Evolutionary conservation across 106 monocot species (phyloP).

Genomic region (Platanthera zijinensis): DNA sequence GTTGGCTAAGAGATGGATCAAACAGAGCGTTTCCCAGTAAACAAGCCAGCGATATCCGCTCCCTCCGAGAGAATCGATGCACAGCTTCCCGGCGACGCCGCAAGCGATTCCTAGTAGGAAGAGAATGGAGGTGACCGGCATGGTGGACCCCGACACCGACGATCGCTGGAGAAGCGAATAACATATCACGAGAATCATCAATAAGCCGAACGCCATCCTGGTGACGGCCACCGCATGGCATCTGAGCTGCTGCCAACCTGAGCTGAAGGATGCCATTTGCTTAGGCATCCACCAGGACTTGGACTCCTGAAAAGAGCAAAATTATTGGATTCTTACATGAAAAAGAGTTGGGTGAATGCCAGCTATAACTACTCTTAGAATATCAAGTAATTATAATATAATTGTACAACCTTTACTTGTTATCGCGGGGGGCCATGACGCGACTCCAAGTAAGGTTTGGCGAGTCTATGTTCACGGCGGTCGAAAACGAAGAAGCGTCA

Average conservation of each 20-base stretch:
- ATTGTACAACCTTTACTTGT: too few species aligned
- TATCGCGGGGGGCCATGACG: too few species aligned
- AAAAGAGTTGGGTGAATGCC: too few species aligned
- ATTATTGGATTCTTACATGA: neutral
- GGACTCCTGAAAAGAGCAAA: conserved; percentile 33
- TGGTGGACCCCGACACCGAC: conserved; percentile 25
- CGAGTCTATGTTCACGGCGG: too few species aligned
- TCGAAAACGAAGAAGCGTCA: too few species aligned
- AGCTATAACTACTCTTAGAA: too few species aligned
- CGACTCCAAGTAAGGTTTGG: too few species aligned
- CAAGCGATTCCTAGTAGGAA: conserved; percentile 54
- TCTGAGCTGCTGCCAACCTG: conserved; percentile 44
- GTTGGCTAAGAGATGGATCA: conserved; percentile 68
- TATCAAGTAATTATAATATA: too few species aligned
- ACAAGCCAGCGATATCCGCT: conserved; percentile 73
- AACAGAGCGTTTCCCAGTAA: conserved; percentile 67
- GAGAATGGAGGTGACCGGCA: conserved; percentile 88
- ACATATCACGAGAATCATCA: conserved; percentile 65
- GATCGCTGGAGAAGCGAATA: conserved; percentile 65
- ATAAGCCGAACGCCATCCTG: conserved; percentile 58
- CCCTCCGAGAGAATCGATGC: conserved; percentile 81
- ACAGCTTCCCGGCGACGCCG: conserved; percentile 69
- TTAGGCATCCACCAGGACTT: conserved; percentile 92
- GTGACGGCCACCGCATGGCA: conserved; percentile 54
- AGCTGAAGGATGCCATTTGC: conserved; percentile 51